A percentile compares a stretch with the other conserved stretches of the same genome.
Conservation (phyloP, 495 filamentous ascomycete genomes). For the Melanomma pulvis-pyrius region DNA sequence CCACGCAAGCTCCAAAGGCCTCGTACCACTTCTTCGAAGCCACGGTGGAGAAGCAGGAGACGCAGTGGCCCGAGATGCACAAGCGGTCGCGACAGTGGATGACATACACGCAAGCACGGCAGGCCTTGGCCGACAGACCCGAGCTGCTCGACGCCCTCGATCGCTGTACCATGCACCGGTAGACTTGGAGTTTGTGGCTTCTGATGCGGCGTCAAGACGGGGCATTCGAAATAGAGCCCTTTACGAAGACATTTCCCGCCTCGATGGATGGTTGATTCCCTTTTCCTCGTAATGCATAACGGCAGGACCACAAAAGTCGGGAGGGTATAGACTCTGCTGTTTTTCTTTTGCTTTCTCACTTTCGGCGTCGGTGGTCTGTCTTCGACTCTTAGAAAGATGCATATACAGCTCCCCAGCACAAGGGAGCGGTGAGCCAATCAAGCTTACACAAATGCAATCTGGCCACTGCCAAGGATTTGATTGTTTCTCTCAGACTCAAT, state of each 20-base stretch:
- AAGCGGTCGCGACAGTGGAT: conserved; percentile 91
- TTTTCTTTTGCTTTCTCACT: conserved; percentile 21
- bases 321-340: conserved; percentile 17
- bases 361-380: conserved; percentile 29
- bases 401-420: conserved; percentile 21
- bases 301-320: conserved; percentile 28
- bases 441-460: conserved; percentile 21
- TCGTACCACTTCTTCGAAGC: conserved; percentile 89
- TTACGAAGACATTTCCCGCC: background rate
- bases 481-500: background rate
- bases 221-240: background rate
- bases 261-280: conserved; percentile 7
- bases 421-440: conserved; percentile 9
- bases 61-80: conserved; percentile 90
- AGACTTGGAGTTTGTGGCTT: background rate
- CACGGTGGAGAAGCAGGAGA: conserved; percentile 77
- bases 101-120: conserved; percentile 75
- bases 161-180: conserved; percentile 67
- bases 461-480: conserved; percentile 28
- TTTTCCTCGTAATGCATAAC: conserved; percentile 31
- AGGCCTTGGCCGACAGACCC: conserved; percentile 73
- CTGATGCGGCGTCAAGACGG: conserved; percentile 5
- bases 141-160: conserved; percentile 87
- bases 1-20: conserved; percentile 70
- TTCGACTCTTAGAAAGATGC: conserved; percentile 24